Evolutionary conservation across 257 asterid species (phyloP).

Genomic region (Euphrasia confusa): DNA sequence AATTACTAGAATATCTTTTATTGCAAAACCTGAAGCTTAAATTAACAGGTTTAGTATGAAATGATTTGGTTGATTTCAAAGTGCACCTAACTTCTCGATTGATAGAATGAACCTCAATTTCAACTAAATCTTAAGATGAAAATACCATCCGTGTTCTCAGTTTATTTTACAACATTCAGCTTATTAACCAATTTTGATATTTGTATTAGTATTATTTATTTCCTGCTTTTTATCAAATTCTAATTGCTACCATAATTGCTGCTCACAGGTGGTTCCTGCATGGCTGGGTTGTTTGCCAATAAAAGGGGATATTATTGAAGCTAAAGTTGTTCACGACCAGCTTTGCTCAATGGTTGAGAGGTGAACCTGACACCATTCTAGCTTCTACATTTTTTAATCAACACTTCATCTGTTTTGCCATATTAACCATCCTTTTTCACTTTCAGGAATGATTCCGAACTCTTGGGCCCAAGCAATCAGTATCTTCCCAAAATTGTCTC

Average conservation of each 20-base stretch:
- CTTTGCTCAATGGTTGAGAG: slow-evolving; percentile 89
- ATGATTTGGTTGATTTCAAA: neutral
- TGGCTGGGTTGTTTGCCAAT: slow-evolving; percentile 94
- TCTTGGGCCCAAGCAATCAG: slow-evolving; percentile 90
- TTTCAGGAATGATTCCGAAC: slow-evolving; percentile 75
- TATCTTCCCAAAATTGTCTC: slow-evolving; percentile 86
- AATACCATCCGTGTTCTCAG: neutral
- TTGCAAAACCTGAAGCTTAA: too few species aligned
- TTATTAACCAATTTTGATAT: neutral
- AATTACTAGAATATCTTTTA: too few species aligned
- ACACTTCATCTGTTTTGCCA: neutral
- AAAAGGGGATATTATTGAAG: slow-evolving; percentile 90
- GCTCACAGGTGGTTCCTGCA: slow-evolving; percentile 76
- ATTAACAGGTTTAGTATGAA: neutral
- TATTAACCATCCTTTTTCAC: slow-evolving; percentile 17
- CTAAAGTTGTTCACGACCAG: slow-evolving; percentile 90
- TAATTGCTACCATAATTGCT: neutral
- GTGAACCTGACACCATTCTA: neutral
- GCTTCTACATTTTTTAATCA: neutral
- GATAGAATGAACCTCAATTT: neutral
- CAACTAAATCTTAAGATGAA: neutral
- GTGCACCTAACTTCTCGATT: neutral
- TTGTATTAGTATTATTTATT: neutral
- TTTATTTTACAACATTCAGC: neutral
- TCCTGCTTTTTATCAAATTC: neutral